Conservation (phyloP, 768 basidiomycete genomes). For the Rhizopogon vesiculosus region DNA sequence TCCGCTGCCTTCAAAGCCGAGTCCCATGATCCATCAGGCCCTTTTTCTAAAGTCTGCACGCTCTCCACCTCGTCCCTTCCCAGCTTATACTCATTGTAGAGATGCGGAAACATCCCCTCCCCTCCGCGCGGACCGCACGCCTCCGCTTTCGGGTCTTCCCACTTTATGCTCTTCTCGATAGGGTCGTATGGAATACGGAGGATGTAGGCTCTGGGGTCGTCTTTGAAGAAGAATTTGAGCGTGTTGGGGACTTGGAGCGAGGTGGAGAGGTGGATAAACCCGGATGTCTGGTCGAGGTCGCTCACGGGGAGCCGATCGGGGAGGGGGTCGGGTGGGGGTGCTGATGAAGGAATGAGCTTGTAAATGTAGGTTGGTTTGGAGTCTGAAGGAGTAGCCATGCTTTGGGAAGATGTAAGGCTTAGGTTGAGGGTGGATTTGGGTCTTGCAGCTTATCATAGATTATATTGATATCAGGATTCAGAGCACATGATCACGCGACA, state of each 20-base stretch:
- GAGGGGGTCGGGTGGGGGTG: neutral
- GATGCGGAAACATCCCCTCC: conserved; percentile 48
- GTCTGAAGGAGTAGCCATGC: conserved; percentile 4
- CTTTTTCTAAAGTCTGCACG: conserved; percentile 24
- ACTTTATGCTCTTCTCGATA: conserved; percentile 37
- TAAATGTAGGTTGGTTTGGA: conserved; percentile 13
- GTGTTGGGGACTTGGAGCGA: conserved; percentile 40
- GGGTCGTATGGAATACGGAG: conserved; percentile 37
- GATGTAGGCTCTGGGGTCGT: conserved; percentile 35
- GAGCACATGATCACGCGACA: too few relatives aligned
- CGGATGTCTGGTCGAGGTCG: neutral
- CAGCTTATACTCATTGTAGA: conserved; percentile 42
- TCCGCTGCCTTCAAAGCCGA: conserved; percentile 15
- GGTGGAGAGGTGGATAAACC: neutral
- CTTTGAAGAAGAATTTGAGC: conserved; percentile 39
- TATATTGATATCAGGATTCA: too few relatives aligned
- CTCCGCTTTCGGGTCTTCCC: conserved; percentile 42
- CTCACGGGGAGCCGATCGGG: neutral
- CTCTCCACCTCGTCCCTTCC: conserved; percentile 43
- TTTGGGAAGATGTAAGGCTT: neutral
- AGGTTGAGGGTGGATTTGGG: too few relatives aligned
- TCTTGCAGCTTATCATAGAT: too few relatives aligned
- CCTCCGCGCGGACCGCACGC: conserved; percentile 38
- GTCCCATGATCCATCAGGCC: conserved; percentile 26
- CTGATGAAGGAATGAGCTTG: conserved; percentile 20